These are phyloP conservation scores for Cercospora nicotianae DNA, from an alignment of 2,329 filamentous ascomycete species.

Conservation along the genomic window DNA sequence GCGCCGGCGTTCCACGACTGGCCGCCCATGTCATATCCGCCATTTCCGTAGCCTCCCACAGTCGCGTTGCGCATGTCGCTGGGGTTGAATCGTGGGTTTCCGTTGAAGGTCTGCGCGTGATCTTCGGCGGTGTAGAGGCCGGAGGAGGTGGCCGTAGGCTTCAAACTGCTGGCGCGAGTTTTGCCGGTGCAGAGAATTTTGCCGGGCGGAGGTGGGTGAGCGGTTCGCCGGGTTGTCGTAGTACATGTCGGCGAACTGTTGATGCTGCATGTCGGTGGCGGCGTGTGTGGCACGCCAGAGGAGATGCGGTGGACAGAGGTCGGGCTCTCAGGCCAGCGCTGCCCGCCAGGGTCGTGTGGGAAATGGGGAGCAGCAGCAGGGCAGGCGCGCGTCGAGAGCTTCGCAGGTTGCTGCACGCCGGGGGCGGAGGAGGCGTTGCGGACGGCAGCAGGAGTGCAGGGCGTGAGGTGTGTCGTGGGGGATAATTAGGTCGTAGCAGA, in stretches of 20 bases:
- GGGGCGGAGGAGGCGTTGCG: background rate
- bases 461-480: background rate
- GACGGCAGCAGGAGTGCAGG: background rate
- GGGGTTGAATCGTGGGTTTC: slow-evolving; percentile 54
- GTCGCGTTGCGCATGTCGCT: slow-evolving; percentile 59
- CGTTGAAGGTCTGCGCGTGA: slow-evolving; percentile 51
- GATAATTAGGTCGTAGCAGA: background rate
- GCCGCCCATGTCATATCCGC: slow-evolving; percentile 67
- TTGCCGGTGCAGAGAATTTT: slow-evolving; percentile 64
- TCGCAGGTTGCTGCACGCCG: background rate
- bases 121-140: slow-evolving; percentile 72
- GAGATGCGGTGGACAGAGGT: slow-evolving; percentile 8
- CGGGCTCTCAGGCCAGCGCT: background rate
- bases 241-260: slow-evolving; percentile 61
- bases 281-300: slow-evolving; percentile 14
- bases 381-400: background rate
- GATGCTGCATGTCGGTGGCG: slow-evolving; percentile 33
- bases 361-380: background rate
- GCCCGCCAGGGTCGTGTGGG: slow-evolving; percentile 3
- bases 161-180: slow-evolving; percentile 74
- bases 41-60: slow-evolving; percentile 61
- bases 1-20: slow-evolving; percentile 79
- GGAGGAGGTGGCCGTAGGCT: slow-evolving; percentile 62
- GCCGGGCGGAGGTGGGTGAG: slow-evolving; percentile 72
- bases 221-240: slow-evolving; percentile 66